Evolutionary conservation across 163 green algal species (phyloP), one percentile per base, ranked within the genome.

Genomic region (Chloromonas sp.): DNA sequence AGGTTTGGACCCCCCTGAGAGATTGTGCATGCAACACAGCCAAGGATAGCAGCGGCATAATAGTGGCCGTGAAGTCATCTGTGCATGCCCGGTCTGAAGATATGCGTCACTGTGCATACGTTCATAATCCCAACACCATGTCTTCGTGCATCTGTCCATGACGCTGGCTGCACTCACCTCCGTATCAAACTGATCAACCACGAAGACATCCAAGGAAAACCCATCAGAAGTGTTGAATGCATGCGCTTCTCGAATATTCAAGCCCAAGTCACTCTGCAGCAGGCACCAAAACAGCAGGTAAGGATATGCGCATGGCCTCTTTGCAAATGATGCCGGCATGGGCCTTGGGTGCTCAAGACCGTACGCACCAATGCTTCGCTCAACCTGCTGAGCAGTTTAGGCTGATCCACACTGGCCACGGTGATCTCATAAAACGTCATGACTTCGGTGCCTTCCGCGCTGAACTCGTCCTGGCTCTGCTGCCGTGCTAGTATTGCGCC

Each of bases 181-280:
- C 0, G 59, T 58, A 61, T 86, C 61, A 93, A 94, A 98, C 76
- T 95, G 94, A 85, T 98, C 96, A 61, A 98, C 95, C 3, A 99
- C 95, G 92, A 99, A 99, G 60, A 98, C 96, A 84, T 99, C 95
- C 83, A 99, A 86, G 1, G 93, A 95, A 86, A 97, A 98, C 57
- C 90, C 85, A 86, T 99, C 96, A 58, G 88, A 94, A 2, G 96
- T 98, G 90, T 97, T 98, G 93, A 99, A 99, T 0, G 94, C 96
- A 85, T 99, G 96, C 3, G 96, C 96, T 87, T 99, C 96, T 78
- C 94, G 93, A 59, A 99, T 98, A 87, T 98, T 98, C 2, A 99
- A 90, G 0, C 95, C 95, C 14, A 98, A 82, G 87, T 98, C 95
- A 70, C 93, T 92, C 94, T 96, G 92, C 84, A 87, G 15, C 2